Evolutionary conservation across 768 basidiomycete species (phyloP).

Genomic region (Lentinula raphanica): DNA sequence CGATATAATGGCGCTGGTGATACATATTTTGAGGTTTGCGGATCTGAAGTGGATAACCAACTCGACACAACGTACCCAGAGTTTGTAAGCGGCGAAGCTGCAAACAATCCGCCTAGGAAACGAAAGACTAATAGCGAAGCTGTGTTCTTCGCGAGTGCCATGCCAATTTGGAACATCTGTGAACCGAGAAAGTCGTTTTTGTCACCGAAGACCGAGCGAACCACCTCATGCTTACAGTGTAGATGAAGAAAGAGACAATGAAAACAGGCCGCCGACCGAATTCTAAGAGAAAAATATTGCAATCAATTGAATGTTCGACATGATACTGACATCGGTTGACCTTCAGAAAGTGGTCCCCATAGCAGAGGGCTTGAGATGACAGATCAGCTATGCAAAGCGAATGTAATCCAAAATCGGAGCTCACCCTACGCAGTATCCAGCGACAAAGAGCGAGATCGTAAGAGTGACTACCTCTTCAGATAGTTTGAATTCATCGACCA

Average conservation of each 20-base stretch:
- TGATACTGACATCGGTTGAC: background rate
- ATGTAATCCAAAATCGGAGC: background rate
- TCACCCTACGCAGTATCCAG: conserved; percentile 61
- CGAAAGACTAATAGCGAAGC: conserved; percentile 62
- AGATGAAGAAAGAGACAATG: conserved; percentile 50
- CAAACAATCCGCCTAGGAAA: conserved; percentile 67
- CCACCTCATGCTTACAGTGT: conserved; percentile 35
- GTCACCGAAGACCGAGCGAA: background rate
- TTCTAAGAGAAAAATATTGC: conserved; percentile 15
- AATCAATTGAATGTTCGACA: background rate
- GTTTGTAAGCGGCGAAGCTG: conserved; percentile 65
- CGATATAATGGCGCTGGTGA: conserved; percentile 42
- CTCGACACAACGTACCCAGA: conserved; percentile 40
- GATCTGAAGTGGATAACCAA: background rate
- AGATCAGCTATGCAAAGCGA: background rate
- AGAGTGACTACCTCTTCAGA: conserved; percentile 47
- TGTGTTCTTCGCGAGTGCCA: conserved; percentile 57
- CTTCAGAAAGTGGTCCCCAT: conserved; percentile 52
- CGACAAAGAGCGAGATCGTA: conserved; percentile 58
- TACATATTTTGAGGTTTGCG: background rate
- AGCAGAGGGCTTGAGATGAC: conserved; percentile 37
- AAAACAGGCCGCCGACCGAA: conserved; percentile 60
- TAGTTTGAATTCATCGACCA: conserved; percentile 45
- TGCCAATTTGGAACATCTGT: conserved; percentile 58
- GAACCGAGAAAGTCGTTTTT: background rate